Conservation (phyloP, 2,329 filamentous ascomycete genomes). For the Dendrostoma leiphaemia region DNA sequence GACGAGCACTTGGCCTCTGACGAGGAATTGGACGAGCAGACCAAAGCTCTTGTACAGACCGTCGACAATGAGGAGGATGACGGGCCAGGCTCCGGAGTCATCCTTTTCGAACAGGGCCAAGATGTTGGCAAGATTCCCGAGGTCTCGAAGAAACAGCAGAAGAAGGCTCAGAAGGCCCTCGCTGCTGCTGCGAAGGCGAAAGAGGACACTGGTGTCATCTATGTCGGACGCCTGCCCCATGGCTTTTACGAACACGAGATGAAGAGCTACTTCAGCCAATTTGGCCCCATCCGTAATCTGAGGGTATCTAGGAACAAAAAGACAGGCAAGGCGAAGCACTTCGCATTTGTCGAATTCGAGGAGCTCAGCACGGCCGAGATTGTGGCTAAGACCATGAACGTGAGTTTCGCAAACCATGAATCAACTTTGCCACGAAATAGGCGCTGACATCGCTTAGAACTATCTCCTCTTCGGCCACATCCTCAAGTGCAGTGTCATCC, state of each 20-base stretch:
- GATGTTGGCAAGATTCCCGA: slow-evolving; percentile 51
- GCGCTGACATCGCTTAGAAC: slow-evolving; percentile 43
- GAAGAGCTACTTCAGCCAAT: slow-evolving; percentile 90
- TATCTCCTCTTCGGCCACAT: slow-evolving; percentile 95
- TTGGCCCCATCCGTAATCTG: slow-evolving; percentile 75
- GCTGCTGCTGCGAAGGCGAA: slow-evolving; percentile 26
- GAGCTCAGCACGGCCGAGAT: slow-evolving; percentile 79
- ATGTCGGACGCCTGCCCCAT: slow-evolving; percentile 86
- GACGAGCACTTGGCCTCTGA: slow-evolving; percentile 11
- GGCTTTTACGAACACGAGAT: slow-evolving; percentile 95
- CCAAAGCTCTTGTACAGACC: slow-evolving; percentile 16
- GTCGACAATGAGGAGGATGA: slow-evolving; percentile 19
- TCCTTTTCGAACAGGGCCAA: slow-evolving; percentile 44
- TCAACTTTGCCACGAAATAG: not conserved
- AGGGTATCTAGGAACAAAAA: slow-evolving; percentile 88
- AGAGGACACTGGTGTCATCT: slow-evolving; percentile 73
- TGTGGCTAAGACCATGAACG: slow-evolving; percentile 90
- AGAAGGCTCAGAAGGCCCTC: slow-evolving; percentile 36
- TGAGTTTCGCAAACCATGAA: not conserved
- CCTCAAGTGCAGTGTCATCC: slow-evolving; percentile 79
- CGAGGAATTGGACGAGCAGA: slow-evolving; percentile 19
- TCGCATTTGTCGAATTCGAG: slow-evolving; percentile 88
- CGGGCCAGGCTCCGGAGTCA: slow-evolving; percentile 10
- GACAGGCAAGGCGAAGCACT: slow-evolving; percentile 90
- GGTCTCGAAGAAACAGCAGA: slow-evolving; percentile 41